phyloP scores from a whole-genome alignment of 2,329 filamentous ascomycete species.

The Zasmidium angulare region DNA sequence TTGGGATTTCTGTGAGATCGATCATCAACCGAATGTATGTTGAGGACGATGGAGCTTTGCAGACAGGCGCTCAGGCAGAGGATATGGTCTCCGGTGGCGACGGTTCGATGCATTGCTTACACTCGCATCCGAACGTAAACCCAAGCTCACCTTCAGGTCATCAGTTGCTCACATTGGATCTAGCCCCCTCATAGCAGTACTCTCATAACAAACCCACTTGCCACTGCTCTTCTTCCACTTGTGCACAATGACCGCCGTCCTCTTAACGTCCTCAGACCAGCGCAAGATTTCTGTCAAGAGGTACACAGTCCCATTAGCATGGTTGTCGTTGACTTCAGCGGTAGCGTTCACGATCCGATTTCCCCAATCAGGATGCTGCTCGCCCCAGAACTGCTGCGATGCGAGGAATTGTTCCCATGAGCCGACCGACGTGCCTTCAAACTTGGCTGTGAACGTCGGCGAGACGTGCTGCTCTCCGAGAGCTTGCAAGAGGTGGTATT shows the following conservation, averaged over 20 bases:
- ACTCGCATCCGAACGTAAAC: background rate
- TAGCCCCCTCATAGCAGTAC: background rate
- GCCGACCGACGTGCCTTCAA: background rate
- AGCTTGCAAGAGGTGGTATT: background rate
- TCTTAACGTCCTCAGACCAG: background rate
- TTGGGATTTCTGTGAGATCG: too few relatives aligned
- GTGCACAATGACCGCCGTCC: background rate
- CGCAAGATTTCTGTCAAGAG: background rate
- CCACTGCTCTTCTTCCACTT: background rate
- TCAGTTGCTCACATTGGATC: background rate
- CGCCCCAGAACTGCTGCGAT: background rate
- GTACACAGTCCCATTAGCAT: background rate
- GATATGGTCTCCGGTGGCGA: too few relatives aligned
- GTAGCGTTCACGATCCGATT: background rate
- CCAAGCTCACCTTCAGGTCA: background rate
- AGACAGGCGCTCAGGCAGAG: too few relatives aligned
- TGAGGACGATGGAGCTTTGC: too few relatives aligned
- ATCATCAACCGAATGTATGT: too few relatives aligned
- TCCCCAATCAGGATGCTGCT: background rate
- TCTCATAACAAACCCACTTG: background rate
- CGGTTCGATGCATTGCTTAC: background rate
- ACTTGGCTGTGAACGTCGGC: background rate
- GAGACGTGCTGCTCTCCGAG: background rate
- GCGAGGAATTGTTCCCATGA: background rate
- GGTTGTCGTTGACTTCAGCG: background rate